These are phyloP conservation scores for Nakazawaea wickerhamii DNA, from an alignment of 805 yeast genomes.

Conservation along the genomic window DNA sequence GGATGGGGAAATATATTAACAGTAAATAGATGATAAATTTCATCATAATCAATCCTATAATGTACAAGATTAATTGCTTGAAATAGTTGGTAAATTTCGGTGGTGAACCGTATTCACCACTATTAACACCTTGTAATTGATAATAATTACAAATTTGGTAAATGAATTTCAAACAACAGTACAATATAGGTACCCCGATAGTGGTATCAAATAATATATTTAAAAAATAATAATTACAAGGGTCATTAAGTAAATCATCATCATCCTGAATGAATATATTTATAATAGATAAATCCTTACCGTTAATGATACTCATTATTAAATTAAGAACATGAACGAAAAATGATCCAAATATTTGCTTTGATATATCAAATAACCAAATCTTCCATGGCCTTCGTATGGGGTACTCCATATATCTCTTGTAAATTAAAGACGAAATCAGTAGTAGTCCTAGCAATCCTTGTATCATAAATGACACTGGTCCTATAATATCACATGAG, in stretches of 20 bases:
- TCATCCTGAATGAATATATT: too few relatives aligned
- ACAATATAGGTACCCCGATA: constrained; percentile 80
- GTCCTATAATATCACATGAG: constrained; percentile 72
- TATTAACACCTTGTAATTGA: constrained; percentile 41
- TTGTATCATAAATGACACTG: constrained; percentile 80
- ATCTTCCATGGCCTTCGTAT: constrained; percentile 76
- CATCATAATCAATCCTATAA: constrained; percentile 50
- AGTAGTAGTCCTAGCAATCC: constrained; percentile 71
- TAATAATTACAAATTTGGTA: constrained; percentile 40
- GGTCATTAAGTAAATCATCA: constrained; percentile 45
- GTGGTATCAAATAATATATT: constrained; percentile 90
- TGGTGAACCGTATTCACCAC: constrained; percentile 63
- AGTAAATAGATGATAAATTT: constrained; percentile 56
- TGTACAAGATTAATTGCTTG: constrained; percentile 69
- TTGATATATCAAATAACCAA: constrained; percentile 86
- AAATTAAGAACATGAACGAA: constrained; percentile 80
- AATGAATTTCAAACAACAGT: constrained; percentile 47
- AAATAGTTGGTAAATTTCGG: constrained; percentile 58
- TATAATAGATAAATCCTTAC: constrained; percentile 16
- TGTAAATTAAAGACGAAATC: constrained; percentile 63
- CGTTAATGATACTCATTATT: constrained; percentile 57
- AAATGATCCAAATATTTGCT: constrained; percentile 83
- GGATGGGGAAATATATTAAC: constrained; percentile 55
- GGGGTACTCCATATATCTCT: constrained; percentile 77
- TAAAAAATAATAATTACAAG: constrained; percentile 94